Conservation (phyloP, 805 yeast species). For the Wickerhamomyces ciferrii region DNA sequence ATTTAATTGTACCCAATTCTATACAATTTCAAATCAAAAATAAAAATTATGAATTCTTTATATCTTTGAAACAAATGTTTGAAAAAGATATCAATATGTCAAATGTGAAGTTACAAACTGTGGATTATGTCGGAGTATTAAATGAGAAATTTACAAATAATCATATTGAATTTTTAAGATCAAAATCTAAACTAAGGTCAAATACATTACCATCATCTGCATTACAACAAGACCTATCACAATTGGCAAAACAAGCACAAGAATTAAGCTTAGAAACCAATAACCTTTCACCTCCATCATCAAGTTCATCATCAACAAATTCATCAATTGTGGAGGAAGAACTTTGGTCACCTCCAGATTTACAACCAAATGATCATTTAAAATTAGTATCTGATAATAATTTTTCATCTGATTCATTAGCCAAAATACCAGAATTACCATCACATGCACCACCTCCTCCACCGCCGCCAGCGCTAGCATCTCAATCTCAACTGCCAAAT, state of each 20-base stretch:
- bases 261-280: not conserved
- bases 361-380: slow-evolving; percentile 34
- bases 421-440: slow-evolving; percentile 5
- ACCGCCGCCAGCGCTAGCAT: slow-evolving; percentile 5
- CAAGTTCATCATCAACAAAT: slow-evolving; percentile 4
- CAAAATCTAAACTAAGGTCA: slow-evolving; percentile 23
- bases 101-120: slow-evolving; percentile 31
- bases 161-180: not conserved
- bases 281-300: slow-evolving; percentile 1
- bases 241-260: slow-evolving; percentile 3
- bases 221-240: slow-evolving; percentile 3
- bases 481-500: too few relatives aligned
- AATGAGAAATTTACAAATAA: slow-evolving; percentile 11
- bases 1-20: slow-evolving; percentile 32
- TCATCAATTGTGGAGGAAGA: slow-evolving; percentile 19
- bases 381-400: slow-evolving; percentile 23
- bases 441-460: slow-evolving; percentile 8
- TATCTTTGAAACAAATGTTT: slow-evolving; percentile 27
- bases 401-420: slow-evolving; percentile 9
- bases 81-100: slow-evolving; percentile 33
- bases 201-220: slow-evolving; percentile 23
- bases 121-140: slow-evolving; percentile 25
- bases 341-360: slow-evolving; percentile 33
- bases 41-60: slow-evolving; percentile 31
- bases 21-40: slow-evolving; percentile 35